Base-by-base conservation (phyloP, 257 asterid species). In the Solanum chmielewskii region DNA sequence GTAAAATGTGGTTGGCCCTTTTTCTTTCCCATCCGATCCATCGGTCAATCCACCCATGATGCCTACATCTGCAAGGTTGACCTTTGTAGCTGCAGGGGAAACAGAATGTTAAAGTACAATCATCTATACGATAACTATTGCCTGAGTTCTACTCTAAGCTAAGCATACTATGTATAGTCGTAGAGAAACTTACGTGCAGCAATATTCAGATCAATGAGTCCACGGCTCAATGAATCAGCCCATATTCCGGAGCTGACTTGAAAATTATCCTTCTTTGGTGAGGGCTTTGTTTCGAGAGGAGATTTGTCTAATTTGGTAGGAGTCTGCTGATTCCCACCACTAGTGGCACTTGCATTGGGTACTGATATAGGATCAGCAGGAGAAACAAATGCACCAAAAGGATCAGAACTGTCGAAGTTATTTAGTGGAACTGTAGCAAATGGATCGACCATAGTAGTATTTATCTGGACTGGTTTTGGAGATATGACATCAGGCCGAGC, bases 221-320 rank as follows among this genome's bases (percentile, higher is more conserved):
- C 98, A 85, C 99, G 99, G 90, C 98, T 96, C 92, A 96, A 89
- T 83, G 99, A 96, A 95, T 96, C 99, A 69, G 99, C 97, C 99
- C 99, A 96, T 87, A 96, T 94, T 90, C 98, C 99, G 11, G 98
- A 95, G 89, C 93, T 96, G 86, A 96, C 96, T 92, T 95, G 98
- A 93, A 95, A 96, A 29, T 90, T 80, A 86, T 88, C 91, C 89
- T 93, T 95, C 93, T 92, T 94, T 71, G 90, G 68, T 83, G 87
- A 64, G 86, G 85, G 86, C 76, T 83, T 91, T 27, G 70, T 71
- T 37, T 89, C 90, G 37, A 86, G 73, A 39, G 83, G 47, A 33
- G 83, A 85, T 70, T 56, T 73, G 56, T 87, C 92, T 59, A 70
- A 35, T 86, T 74, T 92, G 12, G 13, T 49, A 81, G 85, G 85